These are phyloP conservation scores for Actinomortierella wolfii DNA, from an alignment of 371 early-diverging fungal genomes.

Conservation along the genomic window DNA sequence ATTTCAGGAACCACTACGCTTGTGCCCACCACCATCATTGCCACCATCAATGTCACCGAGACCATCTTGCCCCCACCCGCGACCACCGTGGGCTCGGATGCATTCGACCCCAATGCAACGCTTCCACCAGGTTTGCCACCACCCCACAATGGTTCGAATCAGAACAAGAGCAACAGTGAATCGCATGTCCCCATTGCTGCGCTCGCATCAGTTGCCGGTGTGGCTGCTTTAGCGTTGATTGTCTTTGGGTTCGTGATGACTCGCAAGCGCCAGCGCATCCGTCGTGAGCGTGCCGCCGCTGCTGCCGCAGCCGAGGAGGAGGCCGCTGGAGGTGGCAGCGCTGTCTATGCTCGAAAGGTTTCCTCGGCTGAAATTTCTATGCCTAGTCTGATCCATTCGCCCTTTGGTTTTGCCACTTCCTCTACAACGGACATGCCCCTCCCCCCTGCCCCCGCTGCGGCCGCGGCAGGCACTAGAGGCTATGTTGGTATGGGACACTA, in stretches of 20 bases:
- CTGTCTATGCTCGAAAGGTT: background rate
- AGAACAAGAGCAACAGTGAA: slow-evolving; percentile 1
- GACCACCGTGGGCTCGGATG: background rate
- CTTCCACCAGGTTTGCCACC: slow-evolving; percentile 25
- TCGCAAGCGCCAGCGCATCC: slow-evolving; percentile 14
- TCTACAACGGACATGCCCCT: too few species aligned
- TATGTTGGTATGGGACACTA: too few species aligned
- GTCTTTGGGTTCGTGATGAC: slow-evolving; percentile 46
- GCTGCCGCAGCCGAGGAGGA: slow-evolving; percentile 4
- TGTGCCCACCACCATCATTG: slow-evolving; percentile 11
- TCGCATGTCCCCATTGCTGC: slow-evolving; percentile 33
- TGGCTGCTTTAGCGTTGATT: slow-evolving; percentile 38
- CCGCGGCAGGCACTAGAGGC: too few species aligned
- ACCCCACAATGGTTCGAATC: background rate
- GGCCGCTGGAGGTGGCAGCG: too few species aligned
- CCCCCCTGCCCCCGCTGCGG: too few species aligned
- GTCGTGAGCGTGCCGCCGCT: slow-evolving; percentile 18
- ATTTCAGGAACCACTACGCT: slow-evolving; percentile 29
- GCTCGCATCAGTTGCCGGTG: slow-evolving; percentile 27
- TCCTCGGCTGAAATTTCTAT: too few species aligned
- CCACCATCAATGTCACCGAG: background rate
- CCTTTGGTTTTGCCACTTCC: too few species aligned
- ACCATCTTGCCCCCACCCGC: background rate
- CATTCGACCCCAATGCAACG: slow-evolving; percentile 9
- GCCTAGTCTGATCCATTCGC: too few species aligned